These are phyloP conservation scores for Gymnopilus dilepis DNA, from an alignment of 768 basidiomycete species.

Conservation along the genomic window DNA sequence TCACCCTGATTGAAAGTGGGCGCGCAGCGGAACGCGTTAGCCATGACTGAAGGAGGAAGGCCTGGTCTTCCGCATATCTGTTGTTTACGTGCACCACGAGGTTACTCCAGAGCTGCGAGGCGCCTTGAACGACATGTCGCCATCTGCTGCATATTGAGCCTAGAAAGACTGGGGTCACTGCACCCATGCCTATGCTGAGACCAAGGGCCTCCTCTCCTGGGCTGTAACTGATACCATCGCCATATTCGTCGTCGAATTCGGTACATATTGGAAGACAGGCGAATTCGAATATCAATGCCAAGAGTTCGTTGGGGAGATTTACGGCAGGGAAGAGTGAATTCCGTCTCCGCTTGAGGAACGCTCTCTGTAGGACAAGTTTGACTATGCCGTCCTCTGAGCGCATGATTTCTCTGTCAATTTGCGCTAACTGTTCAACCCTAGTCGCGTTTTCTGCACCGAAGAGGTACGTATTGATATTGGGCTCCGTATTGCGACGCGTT, in stretches of 20 bases:
- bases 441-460: constrained; percentile 1
- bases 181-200: constrained; percentile 18
- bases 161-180: constrained; percentile 26
- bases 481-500: constrained; percentile 15
- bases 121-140: constrained; percentile 20
- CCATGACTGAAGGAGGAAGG: constrained; percentile 26
- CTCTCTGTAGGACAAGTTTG: constrained; percentile 23
- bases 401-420: constrained; percentile 26
- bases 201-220: constrained; percentile 15
- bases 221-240: not conserved
- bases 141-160: constrained; percentile 28
- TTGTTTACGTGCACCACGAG: constrained; percentile 22
- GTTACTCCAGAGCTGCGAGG: constrained; percentile 26
- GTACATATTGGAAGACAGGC: constrained; percentile 17
- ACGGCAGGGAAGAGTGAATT: constrained; percentile 25
- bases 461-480: constrained; percentile 29
- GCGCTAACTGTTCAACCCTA: constrained; percentile 12
- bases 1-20: constrained; percentile 22
- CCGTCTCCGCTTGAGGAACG: constrained; percentile 24
- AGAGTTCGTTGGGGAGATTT: constrained; percentile 25
- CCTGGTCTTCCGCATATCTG: constrained; percentile 20
- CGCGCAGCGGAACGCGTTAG: constrained; percentile 21
- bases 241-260: not conserved
- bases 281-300: constrained; percentile 26
- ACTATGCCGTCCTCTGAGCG: constrained; percentile 27